Base-by-base conservation (phyloP, 106 monocot genomes). In the Platanthera zijinensis region DNA sequence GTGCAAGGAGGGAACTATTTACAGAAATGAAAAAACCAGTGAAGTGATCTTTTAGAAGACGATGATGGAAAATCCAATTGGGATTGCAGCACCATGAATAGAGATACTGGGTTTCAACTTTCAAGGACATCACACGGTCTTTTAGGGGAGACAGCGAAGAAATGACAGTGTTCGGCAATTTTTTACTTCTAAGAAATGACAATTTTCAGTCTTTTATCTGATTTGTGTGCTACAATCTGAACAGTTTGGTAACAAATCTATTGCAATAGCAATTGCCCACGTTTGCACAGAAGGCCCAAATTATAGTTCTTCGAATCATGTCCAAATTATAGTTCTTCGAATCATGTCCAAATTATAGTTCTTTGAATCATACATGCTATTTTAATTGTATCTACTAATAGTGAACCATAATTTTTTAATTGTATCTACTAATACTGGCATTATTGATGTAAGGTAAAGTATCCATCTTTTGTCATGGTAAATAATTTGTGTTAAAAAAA, bases 81-180 rank as follows among this genome's bases (percentile, higher is more conserved):
- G 82, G 59, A 75, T 78, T 15, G 57, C 86, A 5, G 80, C 89
- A 7, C 89, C 89, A 3, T 87, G 83, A 46, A 82, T 90, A 86
- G 89, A 90, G 78, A 90, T 84, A 86, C 15, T 87, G 75, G 86
- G 89, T 25, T 25, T 25, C 25, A 0, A 25, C 0, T 13, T 85
- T 89, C 59, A 89, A 74, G 84, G 86, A 89, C 59, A 80, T 84
- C 50, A 78, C 86, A 1, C 89, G 86, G 71, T 57, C 79, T 18
- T 75, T 90, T 68, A 67, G 89, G 49, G 82, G 69, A 52, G 89
- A 90, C 19, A 86, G 89, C 57, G 89, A 90, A 84, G 86, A 90
- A 76, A 78, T 90, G 25, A 25, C 25, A 25, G 25, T 25, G 86
- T 90, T 77, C 80, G 80, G 25, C 8, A 19, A 66, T 22, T 51